These are phyloP conservation scores for Jaenimonas drosophilae DNA, from an alignment of 208 protist species.

Conservation along the genomic window DNA sequence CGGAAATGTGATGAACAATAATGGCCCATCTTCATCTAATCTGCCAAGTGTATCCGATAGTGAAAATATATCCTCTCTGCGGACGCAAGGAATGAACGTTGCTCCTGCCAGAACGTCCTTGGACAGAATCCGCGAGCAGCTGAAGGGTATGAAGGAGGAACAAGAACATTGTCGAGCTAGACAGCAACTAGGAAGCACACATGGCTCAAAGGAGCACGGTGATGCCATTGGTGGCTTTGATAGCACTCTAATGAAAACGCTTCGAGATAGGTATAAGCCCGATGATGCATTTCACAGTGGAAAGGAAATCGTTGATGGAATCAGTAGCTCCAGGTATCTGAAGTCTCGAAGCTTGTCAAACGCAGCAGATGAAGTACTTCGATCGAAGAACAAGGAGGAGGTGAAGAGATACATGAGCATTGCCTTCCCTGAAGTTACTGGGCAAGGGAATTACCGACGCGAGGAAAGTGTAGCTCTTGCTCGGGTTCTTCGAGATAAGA, in stretches of 20 bases:
- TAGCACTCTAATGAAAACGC: conserved; percentile 6
- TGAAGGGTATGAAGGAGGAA: conserved; percentile 13
- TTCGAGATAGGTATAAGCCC: conserved; percentile 18
- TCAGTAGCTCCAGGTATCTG: too few relatives aligned
- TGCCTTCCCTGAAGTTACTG: conserved; percentile 27
- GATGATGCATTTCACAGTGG: conserved; percentile 43
- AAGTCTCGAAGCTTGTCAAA: conserved; percentile 34
- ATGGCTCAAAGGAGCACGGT: too few relatives aligned
- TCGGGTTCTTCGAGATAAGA: too few relatives aligned
- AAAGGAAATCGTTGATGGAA: conserved; percentile 37
- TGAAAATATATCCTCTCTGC: conserved; percentile 5
- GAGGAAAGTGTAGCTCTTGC: too few relatives aligned
- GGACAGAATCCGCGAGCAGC: conserved; percentile 48
- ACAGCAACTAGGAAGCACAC: conserved; percentile 1
- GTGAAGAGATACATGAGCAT: conserved; percentile 40
- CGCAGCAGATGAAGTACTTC: conserved; percentile 60
- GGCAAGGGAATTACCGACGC: too few relatives aligned
- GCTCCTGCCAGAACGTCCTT: conserved; percentile 42
- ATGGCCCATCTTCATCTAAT: too few relatives aligned
- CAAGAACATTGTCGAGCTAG: not conserved
- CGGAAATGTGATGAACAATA: not conserved
- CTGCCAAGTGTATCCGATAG: not conserved
- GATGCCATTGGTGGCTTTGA: too few relatives aligned
- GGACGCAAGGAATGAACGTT: conserved; percentile 19
- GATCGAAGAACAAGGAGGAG: conserved; percentile 23